phyloP scores from a whole-genome alignment of 192 early-diverging fungal species.

The Allomyces javanicus region DNA sequence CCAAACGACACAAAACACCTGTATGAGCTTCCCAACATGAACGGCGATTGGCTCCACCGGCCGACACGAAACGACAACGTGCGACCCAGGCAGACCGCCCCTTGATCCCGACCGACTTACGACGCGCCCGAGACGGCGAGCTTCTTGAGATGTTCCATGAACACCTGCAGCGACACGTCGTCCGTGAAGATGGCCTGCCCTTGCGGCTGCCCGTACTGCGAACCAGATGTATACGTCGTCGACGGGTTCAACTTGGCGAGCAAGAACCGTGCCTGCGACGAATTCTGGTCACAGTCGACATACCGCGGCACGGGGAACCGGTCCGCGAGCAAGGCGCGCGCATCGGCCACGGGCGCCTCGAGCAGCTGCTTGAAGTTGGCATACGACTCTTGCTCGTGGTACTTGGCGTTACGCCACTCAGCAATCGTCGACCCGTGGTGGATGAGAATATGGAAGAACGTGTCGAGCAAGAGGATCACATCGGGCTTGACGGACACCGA shows the following conservation, averaged over 20 bases:
- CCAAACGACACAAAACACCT: no score
- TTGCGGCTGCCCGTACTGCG: conserved; percentile 38
- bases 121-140: conserved; percentile 11
- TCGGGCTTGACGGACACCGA: conserved; percentile 96
- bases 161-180: conserved; percentile 92
- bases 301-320: conserved; percentile 96
- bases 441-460: conserved; percentile 97
- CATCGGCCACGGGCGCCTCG: conserved; percentile 71
- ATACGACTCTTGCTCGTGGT: conserved; percentile 87
- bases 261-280: conserved; percentile 95
- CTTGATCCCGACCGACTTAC: no score
- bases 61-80: no score
- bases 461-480: conserved; percentile 78
- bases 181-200: conserved; percentile 95
- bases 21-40: no score
- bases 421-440: conserved; percentile 97
- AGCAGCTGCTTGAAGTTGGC: conserved; percentile 83
- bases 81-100: no score
- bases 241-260: conserved; percentile 96
- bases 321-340: conserved; percentile 73
- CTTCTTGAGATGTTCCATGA: conserved; percentile 88
- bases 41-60: no score
- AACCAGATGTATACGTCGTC: conserved; percentile 67
- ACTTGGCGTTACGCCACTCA: conserved; percentile 86
- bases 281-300: conserved; percentile 88